phyloP scores from a whole-genome alignment of 1,284 basidiomycete species.

The Somion occarium region DNA sequence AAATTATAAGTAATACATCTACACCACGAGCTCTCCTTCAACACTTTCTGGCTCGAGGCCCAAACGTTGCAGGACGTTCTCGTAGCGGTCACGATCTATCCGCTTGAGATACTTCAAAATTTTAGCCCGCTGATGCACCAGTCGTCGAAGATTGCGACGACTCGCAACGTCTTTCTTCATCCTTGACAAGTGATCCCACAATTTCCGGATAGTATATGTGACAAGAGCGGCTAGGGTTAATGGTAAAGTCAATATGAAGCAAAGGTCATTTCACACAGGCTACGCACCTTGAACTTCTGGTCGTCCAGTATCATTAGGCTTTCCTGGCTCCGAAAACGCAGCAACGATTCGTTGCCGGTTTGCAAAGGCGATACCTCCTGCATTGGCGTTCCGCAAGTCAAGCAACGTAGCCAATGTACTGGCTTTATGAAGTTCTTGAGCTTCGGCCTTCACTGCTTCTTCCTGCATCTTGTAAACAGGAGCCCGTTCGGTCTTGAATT shows the following conservation, averaged over 20 bases:
- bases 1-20: conserved; percentile 10
- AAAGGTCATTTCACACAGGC: not conserved
- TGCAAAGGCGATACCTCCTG: conserved; percentile 79
- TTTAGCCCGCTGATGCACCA: conserved; percentile 83
- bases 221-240: conserved; percentile 69
- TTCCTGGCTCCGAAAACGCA: conserved; percentile 70
- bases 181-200: conserved; percentile 68
- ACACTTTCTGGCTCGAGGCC: conserved; percentile 79
- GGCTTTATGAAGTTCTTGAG: conserved; percentile 52
- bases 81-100: conserved; percentile 68
- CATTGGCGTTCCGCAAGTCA: conserved; percentile 86
- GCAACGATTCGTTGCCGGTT: conserved; percentile 79
- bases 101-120: conserved; percentile 79
- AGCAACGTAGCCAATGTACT: conserved; percentile 67
- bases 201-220: conserved; percentile 81
- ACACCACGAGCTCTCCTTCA: conserved; percentile 82
- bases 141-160: conserved; percentile 63
- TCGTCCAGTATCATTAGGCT: conserved; percentile 75
- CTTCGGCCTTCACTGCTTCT: conserved; percentile 17
- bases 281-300: conserved; percentile 84
- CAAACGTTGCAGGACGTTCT: conserved; percentile 65
- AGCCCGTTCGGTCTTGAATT: not conserved
- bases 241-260: conserved; percentile 6
- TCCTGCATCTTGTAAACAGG: conserved; percentile 4
- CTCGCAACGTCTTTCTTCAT: conserved; percentile 81